Evolutionary conservation across 176 grass and related monocot species (phyloP).

Genomic region (Cenchrus americanus): DNA sequence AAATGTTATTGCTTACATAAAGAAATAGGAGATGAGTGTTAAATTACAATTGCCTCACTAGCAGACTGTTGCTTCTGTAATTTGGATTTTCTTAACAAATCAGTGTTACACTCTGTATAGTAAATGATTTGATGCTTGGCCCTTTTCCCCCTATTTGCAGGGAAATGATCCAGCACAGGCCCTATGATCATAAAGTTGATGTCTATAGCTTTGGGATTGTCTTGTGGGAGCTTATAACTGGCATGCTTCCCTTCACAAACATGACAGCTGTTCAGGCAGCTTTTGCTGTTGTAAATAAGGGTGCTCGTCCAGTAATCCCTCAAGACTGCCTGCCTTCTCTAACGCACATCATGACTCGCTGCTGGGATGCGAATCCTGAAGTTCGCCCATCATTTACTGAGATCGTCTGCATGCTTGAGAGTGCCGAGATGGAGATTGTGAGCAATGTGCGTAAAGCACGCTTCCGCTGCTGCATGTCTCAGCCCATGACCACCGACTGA

Average conservation of each 20-base stretch:
- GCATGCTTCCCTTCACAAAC: constrained; percentile 94
- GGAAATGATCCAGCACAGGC: constrained; percentile 98
- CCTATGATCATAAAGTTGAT: constrained; percentile 97
- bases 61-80: constrained; percentile 20
- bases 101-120: neutral
- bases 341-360: constrained; percentile 89
- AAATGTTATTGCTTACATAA: constrained; percentile 18
- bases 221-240: constrained; percentile 95
- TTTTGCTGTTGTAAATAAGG: constrained; percentile 96
- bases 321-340: constrained; percentile 83
- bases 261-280: constrained; percentile 96
- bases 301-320: constrained; percentile 76
- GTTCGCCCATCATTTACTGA: constrained; percentile 86
- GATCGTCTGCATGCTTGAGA: constrained; percentile 92
- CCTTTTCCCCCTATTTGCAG: constrained; percentile 49
- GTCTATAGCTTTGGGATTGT: constrained; percentile 98
- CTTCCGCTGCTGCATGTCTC: constrained; percentile 89
- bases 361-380: constrained; percentile 92
- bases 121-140: constrained; percentile 25
- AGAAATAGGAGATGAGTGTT: neutral
- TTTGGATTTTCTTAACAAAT: constrained; percentile 20
- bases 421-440: constrained; percentile 74
- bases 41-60: neutral
- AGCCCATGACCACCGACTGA: constrained; percentile 93
- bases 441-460: constrained; percentile 86